A percentile compares a stretch with the other conserved stretches of the same genome.
phyloP scores from a whole-genome alignment of 768 basidiomycete species.

The Pisolithus marmoratus region DNA sequence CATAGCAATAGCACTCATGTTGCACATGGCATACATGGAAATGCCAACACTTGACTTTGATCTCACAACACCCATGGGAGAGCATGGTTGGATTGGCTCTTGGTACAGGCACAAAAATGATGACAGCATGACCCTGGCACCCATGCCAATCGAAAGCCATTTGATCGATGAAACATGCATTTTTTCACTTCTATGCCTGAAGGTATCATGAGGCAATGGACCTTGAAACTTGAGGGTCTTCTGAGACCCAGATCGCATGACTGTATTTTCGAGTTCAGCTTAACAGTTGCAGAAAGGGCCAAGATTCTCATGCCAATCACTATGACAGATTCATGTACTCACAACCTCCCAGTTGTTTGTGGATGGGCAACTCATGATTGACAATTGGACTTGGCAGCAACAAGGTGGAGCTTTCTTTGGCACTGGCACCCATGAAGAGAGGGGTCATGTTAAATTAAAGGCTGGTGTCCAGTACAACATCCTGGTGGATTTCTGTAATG shows the following conservation, averaged over 20 bases:
- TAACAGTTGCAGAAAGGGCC: slow-evolving; percentile 61
- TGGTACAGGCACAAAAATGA: slow-evolving; percentile 57
- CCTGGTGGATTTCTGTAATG: slow-evolving; percentile 68
- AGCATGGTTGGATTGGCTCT: slow-evolving; percentile 59
- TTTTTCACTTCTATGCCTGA: slow-evolving; percentile 50
- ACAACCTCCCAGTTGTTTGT: slow-evolving; percentile 48
- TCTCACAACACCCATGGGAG: slow-evolving; percentile 50
- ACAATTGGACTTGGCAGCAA: slow-evolving; percentile 76
- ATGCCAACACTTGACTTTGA: slow-evolving; percentile 68
- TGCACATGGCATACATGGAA: slow-evolving; percentile 49
- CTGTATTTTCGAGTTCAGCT: slow-evolving; percentile 63
- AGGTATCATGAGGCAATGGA: slow-evolving; percentile 58
- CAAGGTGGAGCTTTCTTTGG: slow-evolving; percentile 69
- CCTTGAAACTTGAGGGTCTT: slow-evolving; percentile 52
- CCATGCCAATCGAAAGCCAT: slow-evolving; percentile 36
- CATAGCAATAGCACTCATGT: slow-evolving; percentile 1
- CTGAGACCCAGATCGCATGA: slow-evolving; percentile 52
- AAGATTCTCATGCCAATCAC: slow-evolving; percentile 36
- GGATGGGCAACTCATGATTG: slow-evolving; percentile 66
- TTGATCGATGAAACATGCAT: slow-evolving; percentile 60
- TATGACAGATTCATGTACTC: not conserved
- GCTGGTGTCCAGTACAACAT: slow-evolving; percentile 52
- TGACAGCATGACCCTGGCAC: slow-evolving; percentile 47
- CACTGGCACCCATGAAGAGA: slow-evolving; percentile 59
- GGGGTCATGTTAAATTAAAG: slow-evolving; percentile 47